Conservation (phyloP, 345 rosid genomes). For the Leavenworthia alabamica region DNA sequence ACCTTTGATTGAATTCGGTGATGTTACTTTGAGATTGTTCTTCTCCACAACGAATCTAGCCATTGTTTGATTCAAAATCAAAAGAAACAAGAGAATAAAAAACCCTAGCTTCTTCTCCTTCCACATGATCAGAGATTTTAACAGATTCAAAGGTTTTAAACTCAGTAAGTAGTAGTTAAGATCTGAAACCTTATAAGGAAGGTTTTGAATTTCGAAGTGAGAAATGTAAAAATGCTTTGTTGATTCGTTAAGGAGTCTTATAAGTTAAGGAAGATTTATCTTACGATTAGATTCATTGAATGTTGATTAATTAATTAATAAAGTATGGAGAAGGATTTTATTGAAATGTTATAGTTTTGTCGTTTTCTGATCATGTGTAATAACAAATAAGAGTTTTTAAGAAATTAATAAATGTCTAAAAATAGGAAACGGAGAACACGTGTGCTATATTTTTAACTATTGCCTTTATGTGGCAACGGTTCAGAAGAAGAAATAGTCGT, state of each 20-base stretch:
- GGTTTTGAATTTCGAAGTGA: neutral
- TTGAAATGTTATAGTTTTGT: constrained; percentile 25
- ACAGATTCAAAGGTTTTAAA: too few relatives aligned
- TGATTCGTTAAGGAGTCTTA: constrained; percentile 3
- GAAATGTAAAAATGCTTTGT: neutral
- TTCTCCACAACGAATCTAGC: constrained; percentile 67
- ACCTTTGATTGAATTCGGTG: constrained; percentile 43
- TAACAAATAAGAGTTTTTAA: neutral
- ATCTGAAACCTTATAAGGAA: constrained; percentile 1
- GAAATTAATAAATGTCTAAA: neutral
- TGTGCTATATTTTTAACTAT: neutral
- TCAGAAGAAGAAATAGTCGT: neutral
- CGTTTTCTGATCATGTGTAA: constrained; percentile 5
- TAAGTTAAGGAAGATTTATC: constrained; percentile 3
- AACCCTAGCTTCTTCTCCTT: constrained; percentile 42
- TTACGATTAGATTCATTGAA: constrained; percentile 11
- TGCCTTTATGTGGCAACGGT: neutral
- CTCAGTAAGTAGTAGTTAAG: neutral
- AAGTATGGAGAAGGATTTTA: neutral
- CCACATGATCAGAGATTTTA: too few relatives aligned
- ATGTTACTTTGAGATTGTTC: constrained; percentile 53
- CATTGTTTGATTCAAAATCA: constrained; percentile 37
- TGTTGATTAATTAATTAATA: neutral
- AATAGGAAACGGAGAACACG: constrained; percentile 1
- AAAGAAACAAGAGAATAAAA: constrained; percentile 36